Percentiles rank a stretch among this genome's conserved stretches.
Conservation (phyloP, 345 rosid genomes). For the Kandelia obovata region DNA sequence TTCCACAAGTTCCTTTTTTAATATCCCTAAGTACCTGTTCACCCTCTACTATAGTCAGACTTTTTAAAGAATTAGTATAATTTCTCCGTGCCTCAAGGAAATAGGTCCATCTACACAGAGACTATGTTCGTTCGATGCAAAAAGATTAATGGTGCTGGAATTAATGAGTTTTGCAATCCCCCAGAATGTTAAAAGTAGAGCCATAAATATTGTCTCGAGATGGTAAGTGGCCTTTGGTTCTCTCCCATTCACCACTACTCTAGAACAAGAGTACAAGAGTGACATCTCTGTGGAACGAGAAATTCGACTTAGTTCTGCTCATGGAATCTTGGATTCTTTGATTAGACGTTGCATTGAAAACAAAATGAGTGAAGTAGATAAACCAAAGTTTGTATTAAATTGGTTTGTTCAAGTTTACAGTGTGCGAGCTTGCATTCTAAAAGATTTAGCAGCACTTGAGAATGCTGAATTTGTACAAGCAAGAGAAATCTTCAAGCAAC, state of each 20-base stretch:
- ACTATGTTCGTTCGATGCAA: constrained; percentile 77
- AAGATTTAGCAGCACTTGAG: too few relatives aligned
- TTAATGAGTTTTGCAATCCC: constrained; percentile 85
- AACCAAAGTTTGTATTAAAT: constrained; percentile 56
- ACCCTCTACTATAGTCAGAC: too few relatives aligned
- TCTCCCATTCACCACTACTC: constrained; percentile 80
- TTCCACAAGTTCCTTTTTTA: too few relatives aligned
- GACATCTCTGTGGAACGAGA: constrained; percentile 97
- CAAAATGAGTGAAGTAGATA: constrained; percentile 73
- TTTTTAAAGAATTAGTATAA: constrained; percentile 56
- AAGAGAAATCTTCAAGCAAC: too few relatives aligned
- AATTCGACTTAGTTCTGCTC: constrained; percentile 87
- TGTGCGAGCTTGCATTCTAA: too few relatives aligned
- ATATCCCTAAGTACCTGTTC: too few relatives aligned
- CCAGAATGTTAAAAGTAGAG: constrained; percentile 93
- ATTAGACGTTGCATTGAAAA: constrained; percentile 74
- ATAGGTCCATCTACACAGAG: constrained; percentile 95
- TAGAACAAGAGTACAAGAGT: constrained; percentile 91
- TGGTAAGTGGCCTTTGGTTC: constrained; percentile 97
- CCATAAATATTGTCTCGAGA: constrained; percentile 79
- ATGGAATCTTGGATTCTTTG: constrained; percentile 78
- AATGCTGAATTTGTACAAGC: too few relatives aligned
- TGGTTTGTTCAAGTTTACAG: constrained; percentile 62
- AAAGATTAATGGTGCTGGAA: constrained; percentile 93
- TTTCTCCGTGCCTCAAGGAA: constrained; percentile 86